A percentile compares a stretch with the other conserved stretches of the same genome.
phyloP scores from a whole-genome alignment of 129 eudicot species.

The Calendula officinalis region DNA sequence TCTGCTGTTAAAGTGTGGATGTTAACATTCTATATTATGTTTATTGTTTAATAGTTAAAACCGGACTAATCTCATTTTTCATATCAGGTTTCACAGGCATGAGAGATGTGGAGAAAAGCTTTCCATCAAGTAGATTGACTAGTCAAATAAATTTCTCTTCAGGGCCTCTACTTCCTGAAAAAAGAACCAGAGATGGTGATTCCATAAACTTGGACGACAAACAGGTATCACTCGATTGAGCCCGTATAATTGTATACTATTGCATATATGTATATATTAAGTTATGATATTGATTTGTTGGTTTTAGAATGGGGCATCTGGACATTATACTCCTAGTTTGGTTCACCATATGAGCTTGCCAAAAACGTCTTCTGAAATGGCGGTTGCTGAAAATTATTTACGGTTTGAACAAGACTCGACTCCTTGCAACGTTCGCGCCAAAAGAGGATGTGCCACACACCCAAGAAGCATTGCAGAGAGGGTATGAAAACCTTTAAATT shows the following conservation, averaged over 20 bases:
- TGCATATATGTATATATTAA: conserved; percentile 8
- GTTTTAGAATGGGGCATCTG: conserved; percentile 48
- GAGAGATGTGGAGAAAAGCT: conserved; percentile 43
- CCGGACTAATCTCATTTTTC: background rate
- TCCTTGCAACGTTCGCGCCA: conserved; percentile 73
- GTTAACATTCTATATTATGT: background rate
- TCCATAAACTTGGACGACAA: conserved; percentile 40
- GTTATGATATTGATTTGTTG: background rate
- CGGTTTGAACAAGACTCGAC: conserved; percentile 61
- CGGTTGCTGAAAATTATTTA: conserved; percentile 48
- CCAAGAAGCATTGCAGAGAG: conserved; percentile 98
- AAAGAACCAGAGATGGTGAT: conserved; percentile 57
- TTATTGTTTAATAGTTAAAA: background rate
- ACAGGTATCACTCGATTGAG: conserved; percentile 45
- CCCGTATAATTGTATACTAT: background rate
- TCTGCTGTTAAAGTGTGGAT: background rate
- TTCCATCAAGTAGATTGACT: conserved; percentile 40
- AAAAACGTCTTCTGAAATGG: conserved; percentile 52
- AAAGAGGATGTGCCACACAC: conserved; percentile 93
- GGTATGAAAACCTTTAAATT: conserved; percentile 35
- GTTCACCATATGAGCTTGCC: conserved; percentile 89
- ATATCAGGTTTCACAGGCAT: conserved; percentile 42
- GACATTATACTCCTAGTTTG: conserved; percentile 43
- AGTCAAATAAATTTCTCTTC: conserved; percentile 50
- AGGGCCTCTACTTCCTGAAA: conserved; percentile 51